Percentiles rank a stretch among this genome's conserved stretches.
These are phyloP conservation scores for Neopestalotiopsis sp. DNA, from an alignment of 2,329 filamentous ascomycete species.

Conservation along the genomic window DNA sequence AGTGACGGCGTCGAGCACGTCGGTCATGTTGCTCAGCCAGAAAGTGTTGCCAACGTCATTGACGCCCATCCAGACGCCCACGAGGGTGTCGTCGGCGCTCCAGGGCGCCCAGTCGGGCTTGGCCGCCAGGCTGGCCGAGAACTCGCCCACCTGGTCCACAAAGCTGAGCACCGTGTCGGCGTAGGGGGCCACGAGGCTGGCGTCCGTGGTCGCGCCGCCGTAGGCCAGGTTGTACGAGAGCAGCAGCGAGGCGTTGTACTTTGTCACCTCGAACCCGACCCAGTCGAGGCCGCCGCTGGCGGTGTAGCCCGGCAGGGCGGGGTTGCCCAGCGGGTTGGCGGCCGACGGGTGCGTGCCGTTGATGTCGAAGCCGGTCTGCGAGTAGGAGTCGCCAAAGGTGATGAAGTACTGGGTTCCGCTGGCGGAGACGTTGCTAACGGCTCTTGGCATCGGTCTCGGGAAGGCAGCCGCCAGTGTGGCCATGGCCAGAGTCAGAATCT, in stretches of 20 bases:
- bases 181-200: constrained; percentile 51
- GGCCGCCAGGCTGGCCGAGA: constrained; percentile 32
- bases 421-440: neutral
- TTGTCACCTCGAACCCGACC: constrained; percentile 44
- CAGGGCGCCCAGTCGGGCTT: constrained; percentile 20
- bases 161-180: constrained; percentile 50
- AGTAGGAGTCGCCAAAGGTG: constrained; percentile 17
- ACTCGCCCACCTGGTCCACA: constrained; percentile 33
- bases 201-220: constrained; percentile 50
- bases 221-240: constrained; percentile 50
- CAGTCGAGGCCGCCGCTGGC: constrained; percentile 51
- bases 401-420: constrained; percentile 12
- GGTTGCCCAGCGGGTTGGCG: constrained; percentile 66
- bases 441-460: neutral
- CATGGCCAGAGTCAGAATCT: neutral
- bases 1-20: constrained; percentile 24
- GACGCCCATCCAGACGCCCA: constrained; percentile 38
- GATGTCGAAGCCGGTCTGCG: constrained; percentile 16
- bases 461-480: neutral
- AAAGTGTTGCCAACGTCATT: constrained; percentile 38
- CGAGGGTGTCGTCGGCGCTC: constrained; percentile 27
- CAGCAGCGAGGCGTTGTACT: constrained; percentile 41
- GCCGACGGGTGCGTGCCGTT: constrained; percentile 43
- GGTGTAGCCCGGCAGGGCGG: constrained; percentile 55
- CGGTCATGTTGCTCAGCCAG: constrained; percentile 28